Evolutionary conservation across 2,329 filamentous ascomycete species (phyloP), one percentile per base, ranked within the genome.

Genomic region (Emergomyces orientalis): DNA sequence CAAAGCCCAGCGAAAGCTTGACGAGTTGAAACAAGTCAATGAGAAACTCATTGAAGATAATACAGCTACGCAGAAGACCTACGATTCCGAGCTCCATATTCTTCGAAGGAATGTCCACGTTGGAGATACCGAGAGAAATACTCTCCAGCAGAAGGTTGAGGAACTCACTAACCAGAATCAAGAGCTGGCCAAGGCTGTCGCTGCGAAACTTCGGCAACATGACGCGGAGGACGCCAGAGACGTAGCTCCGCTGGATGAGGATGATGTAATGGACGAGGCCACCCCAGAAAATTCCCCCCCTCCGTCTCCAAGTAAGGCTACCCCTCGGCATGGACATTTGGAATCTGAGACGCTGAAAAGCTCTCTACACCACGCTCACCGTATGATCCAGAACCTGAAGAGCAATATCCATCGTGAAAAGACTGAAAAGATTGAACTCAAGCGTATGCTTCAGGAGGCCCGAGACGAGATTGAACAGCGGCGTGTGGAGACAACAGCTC

Each of bases 391-490:
- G 74, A 96, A 91, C 70, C 84, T 97, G 69, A 91, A 96, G 76
- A 91, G 89, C 74, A 96, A 92, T 70, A 89, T 97, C 56, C 93
- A 99, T 75, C 89, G 94, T 41, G 94, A 99, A 76, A 99, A 97
- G 86, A 97, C 93, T 0, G 94, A 99, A 76, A 99, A 97, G 80
- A 84, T 97, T 34, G 94, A 99, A 76, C 84, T 97, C 61, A 92
- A 91, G 77, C 89, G 93, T 64, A 90, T 99, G 84, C 84, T 97
- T 37, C 93, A 97, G 77, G 94, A 99, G 71, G 88, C 93, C 30
- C 87, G 92, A 43, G 94, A 99, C 72, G 94, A 99, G 71, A 79
- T 99, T 34, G 94, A 91, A 75, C 84, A 86, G 64, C 81, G 84
- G 57, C 56, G 56, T 19, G 80, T 77, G 60, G 84, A 80, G 63